These are phyloP conservation scores for Friedmanniomyces simplex DNA, from an alignment of 495 filamentous ascomycete species.

Conservation along the genomic window DNA sequence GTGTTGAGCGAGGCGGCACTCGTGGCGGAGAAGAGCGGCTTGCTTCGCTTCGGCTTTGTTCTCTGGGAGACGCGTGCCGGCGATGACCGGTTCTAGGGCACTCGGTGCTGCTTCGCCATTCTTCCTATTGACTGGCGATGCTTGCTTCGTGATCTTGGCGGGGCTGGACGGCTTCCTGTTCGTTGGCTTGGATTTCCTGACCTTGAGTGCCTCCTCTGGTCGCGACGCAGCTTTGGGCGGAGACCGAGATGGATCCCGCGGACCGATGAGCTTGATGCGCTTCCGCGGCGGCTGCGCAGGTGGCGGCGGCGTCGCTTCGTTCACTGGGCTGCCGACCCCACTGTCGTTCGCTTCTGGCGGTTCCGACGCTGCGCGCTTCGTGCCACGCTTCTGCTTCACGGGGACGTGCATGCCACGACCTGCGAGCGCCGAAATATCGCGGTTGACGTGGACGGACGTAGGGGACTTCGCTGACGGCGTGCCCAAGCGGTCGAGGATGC, in stretches of 20 bases:
- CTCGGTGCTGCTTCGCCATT: not conserved
- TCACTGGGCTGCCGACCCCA: not conserved
- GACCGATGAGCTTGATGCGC: not conserved
- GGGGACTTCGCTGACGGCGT: not conserved
- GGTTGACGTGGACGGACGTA: not conserved
- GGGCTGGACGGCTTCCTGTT: not conserved
- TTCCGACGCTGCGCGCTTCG: not conserved
- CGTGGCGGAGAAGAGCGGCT: conserved; percentile 1
- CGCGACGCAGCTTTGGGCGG: not conserved
- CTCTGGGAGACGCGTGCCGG: conserved; percentile 11
- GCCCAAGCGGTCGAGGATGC: not conserved
- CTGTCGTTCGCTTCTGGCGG: not conserved
- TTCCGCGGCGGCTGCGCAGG: not conserved
- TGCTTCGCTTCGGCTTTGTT: conserved; percentile 3
- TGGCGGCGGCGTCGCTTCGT: not conserved
- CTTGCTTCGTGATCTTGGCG: not conserved
- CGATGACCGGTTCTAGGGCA: conserved; percentile 1
- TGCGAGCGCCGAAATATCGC: not conserved
- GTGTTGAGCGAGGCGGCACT: not conserved
- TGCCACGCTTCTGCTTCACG: not conserved
- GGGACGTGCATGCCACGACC: conserved; percentile 4
- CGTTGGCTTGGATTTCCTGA: not conserved
- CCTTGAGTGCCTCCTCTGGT: not conserved
- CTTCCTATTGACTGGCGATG: not conserved
- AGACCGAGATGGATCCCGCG: not conserved